Evolutionary conservation across 1,284 basidiomycete species (phyloP), one percentile per base, ranked within the genome.

Genomic region (Sanguinoderma infundibulare): DNA sequence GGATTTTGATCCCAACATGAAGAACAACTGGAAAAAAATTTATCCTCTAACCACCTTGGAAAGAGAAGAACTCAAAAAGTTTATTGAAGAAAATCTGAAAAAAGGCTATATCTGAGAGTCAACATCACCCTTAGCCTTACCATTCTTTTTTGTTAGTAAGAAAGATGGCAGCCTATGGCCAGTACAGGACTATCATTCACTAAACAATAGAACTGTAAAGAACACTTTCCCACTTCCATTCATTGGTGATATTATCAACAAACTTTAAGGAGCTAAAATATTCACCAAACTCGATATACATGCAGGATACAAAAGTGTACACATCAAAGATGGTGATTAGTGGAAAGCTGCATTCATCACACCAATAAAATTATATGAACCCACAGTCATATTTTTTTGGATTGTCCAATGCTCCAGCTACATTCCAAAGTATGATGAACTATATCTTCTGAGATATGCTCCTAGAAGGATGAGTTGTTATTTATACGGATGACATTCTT

Each of bases 111-210:
- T 68, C 14, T 26, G 53, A 1, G 26, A 14, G 7, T 70, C 70
- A 2, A 65, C 59, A 15, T 66, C 69, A 1, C 64, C 65, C 1
- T 59, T 69, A 5, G 72, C 60, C 0, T 62, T 75, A 0, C 74
- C 76, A 0, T 67, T 77, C 30, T 68, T 79, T 2, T 79, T 78
- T 55, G 70, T 77, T 10, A 69, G 69, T 35, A 80, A 80, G 66
- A 78, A 78, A 60, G 75, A 78, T 60, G 38, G 50, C 1, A 26
- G 22, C 28, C 24, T 68, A 64, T 53, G 57, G 60, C 12, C 40
- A 62, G n/a, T 59, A 50, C 53, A 66, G 61, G 10, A 44, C 9
- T 44, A 44, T 5, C 10, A 24, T 0, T 10, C 22, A 0, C 67
- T 73, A 24, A 81, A 82, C 53, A 81, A 78, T 1, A 14, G 10